Conservation (phyloP, 1,139 yeast species). For the Sugiyamaella japonica region DNA sequence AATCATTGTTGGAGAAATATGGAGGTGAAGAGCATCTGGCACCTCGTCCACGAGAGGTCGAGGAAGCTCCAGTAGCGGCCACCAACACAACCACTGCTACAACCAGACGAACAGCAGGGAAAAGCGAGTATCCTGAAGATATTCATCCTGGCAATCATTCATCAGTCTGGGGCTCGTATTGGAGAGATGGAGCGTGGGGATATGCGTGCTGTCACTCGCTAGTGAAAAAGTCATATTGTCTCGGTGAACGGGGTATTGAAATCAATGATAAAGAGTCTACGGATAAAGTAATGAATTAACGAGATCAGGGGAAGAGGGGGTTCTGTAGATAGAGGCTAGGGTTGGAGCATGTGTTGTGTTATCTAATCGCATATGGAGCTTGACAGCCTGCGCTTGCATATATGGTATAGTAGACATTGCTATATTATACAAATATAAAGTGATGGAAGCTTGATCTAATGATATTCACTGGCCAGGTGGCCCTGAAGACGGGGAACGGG, state of each 20-base stretch:
- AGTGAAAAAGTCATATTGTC: constrained; percentile 42
- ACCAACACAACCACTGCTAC: constrained; percentile 21
- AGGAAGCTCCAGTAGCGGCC: constrained; percentile 28
- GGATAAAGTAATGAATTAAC: no score
- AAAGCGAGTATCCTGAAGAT: constrained; percentile 45
- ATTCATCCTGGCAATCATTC: constrained; percentile 44
- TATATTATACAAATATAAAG: no score
- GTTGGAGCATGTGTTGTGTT: background rate
- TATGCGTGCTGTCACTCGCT: constrained; percentile 48
- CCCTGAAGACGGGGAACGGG: no score
- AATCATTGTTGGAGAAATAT: constrained; percentile 45
- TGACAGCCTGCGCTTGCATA: background rate
- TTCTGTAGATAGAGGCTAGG: background rate
- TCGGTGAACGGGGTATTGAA: constrained; percentile 29
- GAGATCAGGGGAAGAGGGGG: background rate
- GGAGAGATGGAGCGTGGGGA: constrained; percentile 52
- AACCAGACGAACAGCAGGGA: constrained; percentile 18
- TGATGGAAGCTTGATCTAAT: no score
- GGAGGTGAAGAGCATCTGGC: constrained; percentile 39
- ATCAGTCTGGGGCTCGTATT: constrained; percentile 52
- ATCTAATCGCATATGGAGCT: background rate
- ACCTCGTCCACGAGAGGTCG: constrained; percentile 34
- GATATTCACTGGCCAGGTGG: no score
- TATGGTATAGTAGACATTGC: no score
- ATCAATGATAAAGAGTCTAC: constrained; percentile 16